Base-by-base conservation (phyloP, 2,329 filamentous ascomycete species). In the Ophiostoma piceae region DNA sequence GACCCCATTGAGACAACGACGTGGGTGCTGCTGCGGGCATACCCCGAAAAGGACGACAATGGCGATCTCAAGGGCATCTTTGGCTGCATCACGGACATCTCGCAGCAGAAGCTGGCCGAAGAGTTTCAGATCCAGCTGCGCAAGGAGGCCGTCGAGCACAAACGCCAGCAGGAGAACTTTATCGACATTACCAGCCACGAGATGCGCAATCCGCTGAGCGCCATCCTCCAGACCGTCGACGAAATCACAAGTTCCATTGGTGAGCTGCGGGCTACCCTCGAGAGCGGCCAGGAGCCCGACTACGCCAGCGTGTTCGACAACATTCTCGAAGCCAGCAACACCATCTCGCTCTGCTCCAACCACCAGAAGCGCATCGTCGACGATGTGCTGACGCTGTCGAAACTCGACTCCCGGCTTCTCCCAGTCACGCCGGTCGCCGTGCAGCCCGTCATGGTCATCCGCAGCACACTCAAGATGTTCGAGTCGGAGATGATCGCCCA, bases 1-100 rank as follows among this genome's bases (percentile, higher is more conserved):
- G 71, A 72, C 19, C 68, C 68, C 14, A 70, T 67, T 6, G 70
- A 74, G 16, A 71, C 68, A 11, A 69, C 71, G 14, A 92, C 90
- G 0, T 94, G 91, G 91, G 90, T 90, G 0, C 79, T 93, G 39
- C 90, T 93, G 82, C 91, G 87, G 69, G 90, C 90, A 0, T 92
- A 90, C 74, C 90, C 90, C 0, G 90, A 94, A 74, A 89, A 85
- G 75, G 84, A 89, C 72, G 79, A 82, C 1, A n/a, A n/a, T 37
- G 90, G 89, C 3, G 80, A 82, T 37, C 82, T 93, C 68, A 92
- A 92, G 79, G 87, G 88, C 72, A 89, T 93, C 2, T 93, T 94
- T 74, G 91, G 90, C 68, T 91, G 88, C 75, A 89, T 96, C 68
- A 94, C 92, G 0, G 92, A 96, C 75, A 96, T 96, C 73, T 92